Conservation (phyloP, 768 basidiomycete genomes). For the Bullera alba region DNA sequence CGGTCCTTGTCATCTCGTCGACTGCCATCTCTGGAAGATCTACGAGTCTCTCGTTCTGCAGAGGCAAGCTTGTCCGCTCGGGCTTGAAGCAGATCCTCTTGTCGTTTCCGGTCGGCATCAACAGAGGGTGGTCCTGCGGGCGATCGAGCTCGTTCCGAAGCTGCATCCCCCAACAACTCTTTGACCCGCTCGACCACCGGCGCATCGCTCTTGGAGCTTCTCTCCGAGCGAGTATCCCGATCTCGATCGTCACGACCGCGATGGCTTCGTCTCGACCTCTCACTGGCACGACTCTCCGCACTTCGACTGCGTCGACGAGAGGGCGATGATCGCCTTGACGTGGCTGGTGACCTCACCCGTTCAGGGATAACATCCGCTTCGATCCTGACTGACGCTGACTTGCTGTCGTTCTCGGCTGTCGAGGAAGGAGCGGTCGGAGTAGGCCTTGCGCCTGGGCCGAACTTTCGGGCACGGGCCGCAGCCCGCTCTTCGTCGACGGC, state of each 20-base stretch:
- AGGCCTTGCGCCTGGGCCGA: constrained; percentile 23
- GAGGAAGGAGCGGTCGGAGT: constrained; percentile 9
- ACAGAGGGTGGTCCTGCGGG: no score
- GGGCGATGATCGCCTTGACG: constrained; percentile 12
- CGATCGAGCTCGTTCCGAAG: no score
- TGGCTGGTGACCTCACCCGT: no score
- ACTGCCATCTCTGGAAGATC: constrained; percentile 9
- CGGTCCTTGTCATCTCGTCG: constrained; percentile 11
- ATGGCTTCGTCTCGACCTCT: constrained; percentile 18
- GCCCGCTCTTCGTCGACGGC: constrained; percentile 30
- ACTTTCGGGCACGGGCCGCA: constrained; percentile 31
- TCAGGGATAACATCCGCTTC: no score
- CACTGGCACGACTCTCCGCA: constrained; percentile 23
- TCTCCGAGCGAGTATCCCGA: not conserved
- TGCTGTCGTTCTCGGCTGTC: constrained; percentile 3
- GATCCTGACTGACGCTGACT: no score
- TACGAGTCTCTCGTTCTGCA: constrained; percentile 10
- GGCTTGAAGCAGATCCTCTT: constrained; percentile 23
- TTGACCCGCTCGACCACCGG: no score
- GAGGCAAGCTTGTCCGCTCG: constrained; percentile 15
- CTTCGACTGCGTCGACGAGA: constrained; percentile 17
- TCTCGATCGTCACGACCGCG: constrained; percentile 14
- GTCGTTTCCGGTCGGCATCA: constrained; percentile 4
- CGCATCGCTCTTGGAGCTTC: not conserved
- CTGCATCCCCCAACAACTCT: no score